Percentiles rank a stretch among this genome's conserved stretches.
These are phyloP conservation scores for Cryptococcus floricola DNA, from an alignment of 1,284 basidiomycete genomes.

Conservation along the genomic window DNA sequence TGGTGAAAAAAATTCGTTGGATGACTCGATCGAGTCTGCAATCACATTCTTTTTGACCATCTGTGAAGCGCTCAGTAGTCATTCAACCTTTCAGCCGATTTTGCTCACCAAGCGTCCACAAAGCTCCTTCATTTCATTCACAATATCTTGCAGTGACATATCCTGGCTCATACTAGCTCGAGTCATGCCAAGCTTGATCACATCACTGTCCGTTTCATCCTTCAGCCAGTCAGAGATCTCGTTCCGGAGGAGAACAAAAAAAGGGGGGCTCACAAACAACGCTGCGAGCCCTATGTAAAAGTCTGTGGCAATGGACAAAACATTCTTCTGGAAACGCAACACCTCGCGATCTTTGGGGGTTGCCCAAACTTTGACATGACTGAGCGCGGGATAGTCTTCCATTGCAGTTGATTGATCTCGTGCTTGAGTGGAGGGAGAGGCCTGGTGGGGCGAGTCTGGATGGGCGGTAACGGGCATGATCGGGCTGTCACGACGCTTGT, in stretches of 20 bases:
- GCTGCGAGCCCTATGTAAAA: slow-evolving; percentile 9
- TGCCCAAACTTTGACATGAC: background rate
- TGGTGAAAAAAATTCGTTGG: too few relatives aligned
- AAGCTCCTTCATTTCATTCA: slow-evolving; percentile 9
- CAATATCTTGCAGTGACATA: background rate
- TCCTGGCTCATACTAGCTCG: slow-evolving; percentile 4
- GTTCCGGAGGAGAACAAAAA: too few relatives aligned
- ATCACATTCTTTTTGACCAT: too few relatives aligned
- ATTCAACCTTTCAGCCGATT: background rate
- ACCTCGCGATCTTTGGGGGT: slow-evolving; percentile 1
- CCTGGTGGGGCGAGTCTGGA: too few relatives aligned
- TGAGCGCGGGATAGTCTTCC: background rate
- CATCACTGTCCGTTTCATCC: slow-evolving; percentile 8
- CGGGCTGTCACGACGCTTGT: too few relatives aligned
- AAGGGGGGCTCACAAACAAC: slow-evolving; percentile 7
- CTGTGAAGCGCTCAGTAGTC: too few relatives aligned
- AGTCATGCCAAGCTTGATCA: slow-evolving; percentile 8
- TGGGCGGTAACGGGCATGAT: too few relatives aligned
- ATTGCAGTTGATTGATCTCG: background rate
- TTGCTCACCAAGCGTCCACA: slow-evolving; percentile 7
- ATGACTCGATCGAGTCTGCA: too few relatives aligned
- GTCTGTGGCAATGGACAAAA: slow-evolving; percentile 1
- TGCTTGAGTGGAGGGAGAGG: too few relatives aligned
- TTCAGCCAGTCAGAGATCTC: background rate
- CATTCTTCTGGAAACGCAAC: slow-evolving; percentile 7